Evolutionary conservation across 768 basidiomycete genomes (phyloP), one percentile per base, ranked within the genome.

Genomic region (Leccinum longicurvipes): DNA sequence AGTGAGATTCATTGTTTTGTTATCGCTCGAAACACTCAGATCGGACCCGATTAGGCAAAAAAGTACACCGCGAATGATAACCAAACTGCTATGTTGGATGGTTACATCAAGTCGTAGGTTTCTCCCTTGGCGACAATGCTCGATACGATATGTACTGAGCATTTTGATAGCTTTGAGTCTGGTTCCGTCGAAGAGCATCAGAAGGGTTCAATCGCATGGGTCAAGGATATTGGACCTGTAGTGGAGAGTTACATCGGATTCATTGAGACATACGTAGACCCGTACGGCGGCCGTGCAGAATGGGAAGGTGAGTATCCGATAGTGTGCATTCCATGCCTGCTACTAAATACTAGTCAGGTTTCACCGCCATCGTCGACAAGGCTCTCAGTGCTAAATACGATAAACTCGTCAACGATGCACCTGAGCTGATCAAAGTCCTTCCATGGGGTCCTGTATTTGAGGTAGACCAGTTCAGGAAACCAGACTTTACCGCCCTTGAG

Each of bases 161-260:
- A 14, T 46, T 10, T 52, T 6, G 27, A 7, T 25, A 53, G 90
- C 3, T 94, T 94, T 66, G 72, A 81, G 62, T 85, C 84, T 4
- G 92, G 92, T 10, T 89, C 87, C 9, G 84, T 94, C 48, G 79
- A 85, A 58, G 86, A 82, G 19, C 93, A 95, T 74, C 85, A 89
- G 66, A 78, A 86, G 44, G 92, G 81, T 0, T 91, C 89, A 0
- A 80, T 73, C 27, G 76, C 83, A 58, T 95, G 92, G 92, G 92
- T 95, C 24, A 86, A 87, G 71, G 92, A 95, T 66, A 73, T 90
- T 21, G 88, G 91, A 0, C 92, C 92, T 4, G 86, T 89, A 31
- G 92, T 95, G 17, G 92, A 94, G 71, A 88, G 84, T 28, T 93
- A 93, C 69, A 85, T 93, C 54, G 91, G 91, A 72, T 91, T 91